Percentiles rank a stretch among this genome's conserved stretches.
phyloP scores from a whole-genome alignment of 2,329 filamentous ascomycete genomes.

The Epichloe aotearoae region DNA sequence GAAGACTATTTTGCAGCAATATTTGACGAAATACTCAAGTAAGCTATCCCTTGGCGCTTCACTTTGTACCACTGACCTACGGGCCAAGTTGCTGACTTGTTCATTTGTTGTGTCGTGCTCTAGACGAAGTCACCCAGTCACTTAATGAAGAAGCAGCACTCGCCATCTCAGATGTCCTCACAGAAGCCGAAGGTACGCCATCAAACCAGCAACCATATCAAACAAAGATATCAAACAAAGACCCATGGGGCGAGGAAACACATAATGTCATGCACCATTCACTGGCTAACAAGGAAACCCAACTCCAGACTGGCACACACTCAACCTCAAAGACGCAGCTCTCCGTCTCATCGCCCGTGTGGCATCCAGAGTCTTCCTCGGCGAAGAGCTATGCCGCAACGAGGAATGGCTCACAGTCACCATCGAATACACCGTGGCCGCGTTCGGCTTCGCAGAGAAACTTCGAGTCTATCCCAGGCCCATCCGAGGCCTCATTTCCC shows the following conservation, averaged over 20 bases:
- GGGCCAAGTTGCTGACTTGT: background rate
- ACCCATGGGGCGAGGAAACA: too few relatives aligned
- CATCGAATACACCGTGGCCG: slow-evolving; percentile 25
- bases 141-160: background rate
- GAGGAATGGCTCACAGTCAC: slow-evolving; percentile 31
- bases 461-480: slow-evolving; percentile 29
- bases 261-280: too few relatives aligned
- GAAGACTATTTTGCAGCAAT: background rate
- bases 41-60: background rate
- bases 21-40: background rate
- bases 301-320: background rate
- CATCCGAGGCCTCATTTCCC: slow-evolving; percentile 28
- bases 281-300: background rate
- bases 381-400: slow-evolving; percentile 26
- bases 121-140: background rate
- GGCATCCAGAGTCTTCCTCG: slow-evolving; percentile 25
- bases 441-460: slow-evolving; percentile 12
- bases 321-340: background rate
- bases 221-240: background rate
- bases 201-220: background rate
- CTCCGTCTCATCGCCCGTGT: slow-evolving; percentile 1
- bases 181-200: background rate
- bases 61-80: background rate
- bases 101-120: background rate
- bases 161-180: background rate